Conservation (phyloP, 2,329 filamentous ascomycete genomes). For the Chaetomiaceae sp. region DNA sequence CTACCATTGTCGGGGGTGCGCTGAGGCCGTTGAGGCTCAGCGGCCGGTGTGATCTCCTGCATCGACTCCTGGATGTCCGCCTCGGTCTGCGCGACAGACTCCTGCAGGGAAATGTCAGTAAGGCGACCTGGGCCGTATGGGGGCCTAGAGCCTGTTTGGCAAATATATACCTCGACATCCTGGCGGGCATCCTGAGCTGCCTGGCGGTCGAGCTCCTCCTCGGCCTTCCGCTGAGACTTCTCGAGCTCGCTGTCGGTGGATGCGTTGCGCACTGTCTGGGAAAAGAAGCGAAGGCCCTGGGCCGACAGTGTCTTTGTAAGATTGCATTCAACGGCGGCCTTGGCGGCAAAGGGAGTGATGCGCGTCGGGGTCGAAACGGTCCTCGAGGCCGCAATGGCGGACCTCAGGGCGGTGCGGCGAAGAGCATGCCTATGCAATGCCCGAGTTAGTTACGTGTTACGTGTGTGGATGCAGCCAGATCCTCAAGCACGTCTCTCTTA, state of each 20-base stretch:
- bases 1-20: too few relatives aligned
- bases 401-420: conserved; percentile 32
- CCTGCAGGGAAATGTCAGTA: conserved; percentile 3
- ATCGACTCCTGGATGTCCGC: conserved; percentile 18
- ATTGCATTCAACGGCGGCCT: conserved; percentile 8
- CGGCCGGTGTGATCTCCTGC: conserved; percentile 5
- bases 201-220: conserved; percentile 1
- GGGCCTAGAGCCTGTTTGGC: neutral
- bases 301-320: conserved; percentile 12
- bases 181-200: conserved; percentile 1
- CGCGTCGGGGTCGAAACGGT: conserved; percentile 23
- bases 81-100: conserved; percentile 7
- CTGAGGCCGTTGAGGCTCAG: neutral
- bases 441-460: neutral
- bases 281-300: conserved; percentile 29
- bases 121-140: too few relatives aligned
- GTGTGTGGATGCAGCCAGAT: too few relatives aligned
- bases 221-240: conserved; percentile 10
- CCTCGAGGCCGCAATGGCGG: conserved; percentile 30
- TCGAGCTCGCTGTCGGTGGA: conserved; percentile 13
- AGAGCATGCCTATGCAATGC: conserved; percentile 34
- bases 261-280: conserved; percentile 26
- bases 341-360: conserved; percentile 23
- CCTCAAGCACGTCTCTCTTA: too few relatives aligned
- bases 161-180: conserved; percentile 8